phyloP scores from a whole-genome alignment of 768 basidiomycete genomes.

The Pisolithus tinctorius region DNA sequence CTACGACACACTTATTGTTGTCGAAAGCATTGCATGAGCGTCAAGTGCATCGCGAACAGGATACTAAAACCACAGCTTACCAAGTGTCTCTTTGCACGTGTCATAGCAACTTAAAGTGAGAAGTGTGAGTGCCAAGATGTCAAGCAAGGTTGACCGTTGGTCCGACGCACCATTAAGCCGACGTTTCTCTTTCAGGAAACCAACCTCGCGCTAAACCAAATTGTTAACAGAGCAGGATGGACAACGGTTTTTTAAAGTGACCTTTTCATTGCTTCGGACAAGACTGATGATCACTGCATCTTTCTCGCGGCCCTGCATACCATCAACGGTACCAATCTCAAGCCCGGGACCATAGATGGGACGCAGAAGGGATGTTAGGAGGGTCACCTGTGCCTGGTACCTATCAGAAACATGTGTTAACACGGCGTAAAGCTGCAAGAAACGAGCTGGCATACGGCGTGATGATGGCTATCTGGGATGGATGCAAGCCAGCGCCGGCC shows the following conservation, averaged over 20 bases:
- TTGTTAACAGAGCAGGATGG: neutral
- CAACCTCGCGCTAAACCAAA: conserved; percentile 66
- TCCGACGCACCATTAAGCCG: conserved; percentile 68
- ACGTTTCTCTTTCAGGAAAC: conserved; percentile 89
- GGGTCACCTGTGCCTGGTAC: conserved; percentile 91
- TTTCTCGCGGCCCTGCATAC: conserved; percentile 95
- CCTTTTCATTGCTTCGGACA: conserved; percentile 86
- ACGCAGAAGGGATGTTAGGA: conserved; percentile 71
- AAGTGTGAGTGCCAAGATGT: neutral
- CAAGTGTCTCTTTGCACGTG: conserved; percentile 80
- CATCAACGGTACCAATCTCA: conserved; percentile 93
- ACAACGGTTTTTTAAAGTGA: conserved; percentile 21
- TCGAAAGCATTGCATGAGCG: neutral
- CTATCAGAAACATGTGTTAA: conserved; percentile 28
- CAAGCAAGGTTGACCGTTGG: neutral
- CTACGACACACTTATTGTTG: conserved; percentile 69
- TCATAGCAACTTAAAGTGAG: conserved; percentile 71
- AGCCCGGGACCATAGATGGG: conserved; percentile 60
- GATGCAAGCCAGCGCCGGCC: conserved; percentile 54
- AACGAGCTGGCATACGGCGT: conserved; percentile 55
- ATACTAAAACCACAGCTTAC: conserved; percentile 38
- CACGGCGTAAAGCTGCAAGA: neutral
- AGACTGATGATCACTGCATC: conserved; percentile 90
- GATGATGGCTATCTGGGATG: conserved; percentile 78
- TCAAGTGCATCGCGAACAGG: neutral